A percentile compares a stretch with the other conserved stretches of the same genome.
phyloP scores from a whole-genome alignment of 2,329 filamentous ascomycete species.

The Drechmeria coniospora region DNA sequence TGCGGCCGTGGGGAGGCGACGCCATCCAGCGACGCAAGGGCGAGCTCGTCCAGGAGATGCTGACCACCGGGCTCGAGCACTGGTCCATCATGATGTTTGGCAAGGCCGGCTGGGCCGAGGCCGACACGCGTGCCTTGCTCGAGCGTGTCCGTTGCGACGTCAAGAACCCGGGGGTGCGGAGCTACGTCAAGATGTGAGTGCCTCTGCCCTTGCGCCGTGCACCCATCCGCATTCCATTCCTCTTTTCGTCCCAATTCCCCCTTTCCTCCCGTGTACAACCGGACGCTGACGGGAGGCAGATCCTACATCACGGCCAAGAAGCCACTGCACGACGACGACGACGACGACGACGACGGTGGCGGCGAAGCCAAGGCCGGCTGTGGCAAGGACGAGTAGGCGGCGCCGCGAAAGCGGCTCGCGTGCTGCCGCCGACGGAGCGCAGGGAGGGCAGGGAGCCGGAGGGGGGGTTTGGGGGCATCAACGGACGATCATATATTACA shows the following conservation, averaged over 20 bases:
- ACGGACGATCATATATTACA: too few relatives aligned
- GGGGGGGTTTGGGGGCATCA: neutral
- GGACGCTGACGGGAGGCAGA: slow-evolving; percentile 5
- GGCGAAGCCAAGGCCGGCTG: neutral
- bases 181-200: slow-evolving; percentile 17
- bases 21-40: slow-evolving; percentile 22
- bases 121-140: slow-evolving; percentile 14
- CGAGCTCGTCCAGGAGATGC: slow-evolving; percentile 19
- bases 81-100: slow-evolving; percentile 18
- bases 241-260: slow-evolving; percentile 1
- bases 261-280: neutral
- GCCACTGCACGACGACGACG: slow-evolving; percentile 4
- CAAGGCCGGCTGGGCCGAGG: slow-evolving; percentile 16
- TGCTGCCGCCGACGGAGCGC: too few relatives aligned
- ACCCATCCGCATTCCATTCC: neutral
- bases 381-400: too few relatives aligned
- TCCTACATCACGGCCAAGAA: slow-evolving; percentile 18
- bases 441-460: neutral
- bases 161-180: slow-evolving; percentile 13
- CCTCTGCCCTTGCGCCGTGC: rapidly evolving
- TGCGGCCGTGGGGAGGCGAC: slow-evolving; percentile 24
- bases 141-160: slow-evolving; percentile 16
- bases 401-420: too few relatives aligned
- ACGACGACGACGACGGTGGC: neutral
- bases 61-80: slow-evolving; percentile 13